Evolutionary conservation across 768 basidiomycete genomes (phyloP).

Genomic region (Suillus brevipes): DNA sequence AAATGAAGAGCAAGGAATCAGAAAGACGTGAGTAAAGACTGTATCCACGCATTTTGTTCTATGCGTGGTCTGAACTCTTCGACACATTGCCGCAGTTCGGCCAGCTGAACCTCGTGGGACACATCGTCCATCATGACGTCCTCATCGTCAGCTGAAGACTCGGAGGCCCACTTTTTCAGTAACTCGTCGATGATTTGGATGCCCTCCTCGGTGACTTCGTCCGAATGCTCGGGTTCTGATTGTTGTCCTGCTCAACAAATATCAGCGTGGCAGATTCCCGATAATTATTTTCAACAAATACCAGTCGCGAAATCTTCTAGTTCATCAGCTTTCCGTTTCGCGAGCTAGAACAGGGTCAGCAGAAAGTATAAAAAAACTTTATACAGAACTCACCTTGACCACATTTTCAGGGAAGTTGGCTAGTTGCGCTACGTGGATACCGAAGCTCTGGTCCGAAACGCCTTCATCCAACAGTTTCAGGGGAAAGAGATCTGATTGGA

Average conservation of each 20-base stretch:
- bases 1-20: constrained; percentile 19
- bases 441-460: constrained; percentile 95
- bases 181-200: constrained; percentile 79
- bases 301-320: constrained; percentile 79
- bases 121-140: constrained; percentile 56
- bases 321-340: constrained; percentile 90
- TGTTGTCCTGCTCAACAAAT: constrained; percentile 24
- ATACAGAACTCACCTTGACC: constrained; percentile 58
- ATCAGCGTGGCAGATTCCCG: constrained; percentile 3
- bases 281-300: constrained; percentile 15
- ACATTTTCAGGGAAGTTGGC: constrained; percentile 97
- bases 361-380: background rate
- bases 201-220: constrained; percentile 74
- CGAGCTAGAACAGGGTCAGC: constrained; percentile 52
- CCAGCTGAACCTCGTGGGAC: constrained; percentile 36
- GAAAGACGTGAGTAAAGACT: constrained; percentile 51
- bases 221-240: constrained; percentile 45
- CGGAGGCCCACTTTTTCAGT: constrained; percentile 61
- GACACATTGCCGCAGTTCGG: constrained; percentile 58
- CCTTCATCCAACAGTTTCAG: constrained; percentile 43
- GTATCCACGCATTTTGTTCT: constrained; percentile 78
- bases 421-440: constrained; percentile 96
- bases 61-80: constrained; percentile 67
- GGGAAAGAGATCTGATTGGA: background rate
- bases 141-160: constrained; percentile 37